phyloP scores from a whole-genome alignment of 768 basidiomycete species.

The Pilatotrama ljubarskyi region DNA sequence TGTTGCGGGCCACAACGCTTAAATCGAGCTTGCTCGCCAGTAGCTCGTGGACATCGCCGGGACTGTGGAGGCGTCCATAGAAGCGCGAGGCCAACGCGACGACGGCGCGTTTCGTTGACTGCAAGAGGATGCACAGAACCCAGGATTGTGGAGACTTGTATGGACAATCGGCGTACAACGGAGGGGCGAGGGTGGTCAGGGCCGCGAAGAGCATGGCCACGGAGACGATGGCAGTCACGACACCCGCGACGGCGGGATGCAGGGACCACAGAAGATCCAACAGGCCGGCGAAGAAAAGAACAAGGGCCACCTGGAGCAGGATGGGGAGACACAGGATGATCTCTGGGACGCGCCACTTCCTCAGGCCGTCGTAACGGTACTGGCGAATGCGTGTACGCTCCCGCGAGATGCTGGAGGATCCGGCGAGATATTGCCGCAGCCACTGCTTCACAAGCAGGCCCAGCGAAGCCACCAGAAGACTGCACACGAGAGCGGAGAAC shows the following conservation, averaged over 20 bases:
- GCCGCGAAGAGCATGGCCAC: conserved; percentile 4
- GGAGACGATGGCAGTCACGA: conserved; percentile 6
- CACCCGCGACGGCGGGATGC: conserved; percentile 19
- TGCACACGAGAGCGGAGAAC: conserved; percentile 24
- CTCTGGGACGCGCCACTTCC: conserved; percentile 24
- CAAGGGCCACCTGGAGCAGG: conserved; percentile 23
- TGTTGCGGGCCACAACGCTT: background rate
- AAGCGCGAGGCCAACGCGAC: conserved; percentile 4
- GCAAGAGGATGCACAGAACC: conserved; percentile 9
- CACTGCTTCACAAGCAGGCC: conserved; percentile 26
- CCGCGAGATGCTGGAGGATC: conserved; percentile 24
- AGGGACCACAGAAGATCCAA: conserved; percentile 28
- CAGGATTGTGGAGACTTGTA: conserved; percentile 21
- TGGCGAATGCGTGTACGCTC: conserved; percentile 27
- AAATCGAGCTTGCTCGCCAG: conserved; percentile 12
- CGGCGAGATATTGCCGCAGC: conserved; percentile 25
- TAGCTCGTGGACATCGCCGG: background rate
- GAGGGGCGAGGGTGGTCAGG: conserved; percentile 6
- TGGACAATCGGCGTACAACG: conserved; percentile 15
- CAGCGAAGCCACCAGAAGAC: conserved; percentile 20
- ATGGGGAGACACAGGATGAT: conserved; percentile 23
- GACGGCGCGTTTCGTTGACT: background rate
- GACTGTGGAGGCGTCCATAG: background rate
- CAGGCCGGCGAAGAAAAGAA: conserved; percentile 26
- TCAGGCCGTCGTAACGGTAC: conserved; percentile 27